Evolutionary conservation across 2,329 filamentous ascomycete species (phyloP).

Genomic region (Epichloe hybrida): DNA sequence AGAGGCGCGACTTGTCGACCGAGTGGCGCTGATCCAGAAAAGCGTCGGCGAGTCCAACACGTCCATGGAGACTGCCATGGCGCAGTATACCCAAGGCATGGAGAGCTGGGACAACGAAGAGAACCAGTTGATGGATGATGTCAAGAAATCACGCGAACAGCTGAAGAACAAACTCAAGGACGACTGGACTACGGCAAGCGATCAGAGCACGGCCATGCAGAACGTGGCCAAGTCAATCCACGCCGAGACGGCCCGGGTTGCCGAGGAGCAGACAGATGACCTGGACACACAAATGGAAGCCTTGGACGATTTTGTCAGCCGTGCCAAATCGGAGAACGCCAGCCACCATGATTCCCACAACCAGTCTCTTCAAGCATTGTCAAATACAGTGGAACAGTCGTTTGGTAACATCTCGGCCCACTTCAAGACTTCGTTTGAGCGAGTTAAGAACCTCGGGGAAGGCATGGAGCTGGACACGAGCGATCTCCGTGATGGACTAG

Average conservation of each 20-base stretch:
- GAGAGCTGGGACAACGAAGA: constrained; percentile 60
- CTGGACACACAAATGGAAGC: constrained; percentile 81
- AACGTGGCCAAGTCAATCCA: constrained; percentile 77
- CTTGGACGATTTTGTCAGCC: constrained; percentile 78
- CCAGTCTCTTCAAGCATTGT: constrained; percentile 51
- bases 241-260: constrained; percentile 76
- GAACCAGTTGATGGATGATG: constrained; percentile 52
- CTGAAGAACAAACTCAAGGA: constrained; percentile 73
- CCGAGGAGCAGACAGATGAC: constrained; percentile 77
- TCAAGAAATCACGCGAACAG: constrained; percentile 59
- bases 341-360: constrained; percentile 59
- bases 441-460: constrained; percentile 53
- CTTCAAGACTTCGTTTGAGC: constrained; percentile 53
- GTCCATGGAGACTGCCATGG: constrained; percentile 50
- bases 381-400: constrained; percentile 57
- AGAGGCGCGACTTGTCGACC: constrained; percentile 53
- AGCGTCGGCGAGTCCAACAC: constrained; percentile 51
- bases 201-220: constrained; percentile 73
- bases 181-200: constrained; percentile 70
- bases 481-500: constrained; percentile 45
- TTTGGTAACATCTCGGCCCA: constrained; percentile 59
- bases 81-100: constrained; percentile 57
- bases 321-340: constrained; percentile 69
- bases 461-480: constrained; percentile 50
- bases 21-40: constrained; percentile 47